A percentile compares a stretch with the other conserved stretches of the same genome.
phyloP scores from a whole-genome alignment of 306 rosid genomes.

The Clitoria ternatea region DNA sequence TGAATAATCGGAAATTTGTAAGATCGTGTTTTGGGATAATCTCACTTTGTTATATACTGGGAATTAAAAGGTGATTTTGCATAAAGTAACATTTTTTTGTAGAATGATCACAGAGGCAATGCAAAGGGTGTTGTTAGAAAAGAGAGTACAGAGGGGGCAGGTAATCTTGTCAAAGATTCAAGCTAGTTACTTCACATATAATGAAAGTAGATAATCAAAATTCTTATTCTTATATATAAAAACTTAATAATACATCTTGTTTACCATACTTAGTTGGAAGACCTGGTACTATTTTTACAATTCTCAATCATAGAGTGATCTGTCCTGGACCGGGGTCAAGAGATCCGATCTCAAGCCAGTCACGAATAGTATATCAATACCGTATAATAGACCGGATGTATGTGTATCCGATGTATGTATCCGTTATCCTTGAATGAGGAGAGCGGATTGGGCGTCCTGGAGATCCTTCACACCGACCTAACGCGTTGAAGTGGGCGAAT shows the following conservation, averaged over 20 bases:
- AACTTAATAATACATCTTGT: background rate
- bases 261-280: background rate
- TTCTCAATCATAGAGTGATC: too few species aligned
- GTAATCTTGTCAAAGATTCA: background rate
- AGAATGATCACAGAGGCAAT: background rate
- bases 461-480: too few species aligned
- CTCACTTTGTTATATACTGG: background rate
- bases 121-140: background rate
- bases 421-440: too few species aligned
- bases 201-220: background rate
- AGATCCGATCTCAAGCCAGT: too few species aligned
- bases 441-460: too few species aligned
- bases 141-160: background rate
- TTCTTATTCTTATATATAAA: background rate
- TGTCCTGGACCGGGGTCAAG: too few species aligned
- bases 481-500: too few species aligned
- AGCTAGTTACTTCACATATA: too few species aligned
- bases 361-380: too few species aligned
- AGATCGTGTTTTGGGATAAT: background rate
- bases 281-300: background rate
- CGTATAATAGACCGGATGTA: too few species aligned
- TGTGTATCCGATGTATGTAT: too few species aligned
- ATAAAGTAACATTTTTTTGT: background rate
- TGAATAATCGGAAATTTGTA: background rate
- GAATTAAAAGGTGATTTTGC: conserved; percentile 13